These are phyloP conservation scores for Colletotrichum sp. DNA, from an alignment of 2,329 filamentous ascomycete species.

Conservation along the genomic window DNA sequence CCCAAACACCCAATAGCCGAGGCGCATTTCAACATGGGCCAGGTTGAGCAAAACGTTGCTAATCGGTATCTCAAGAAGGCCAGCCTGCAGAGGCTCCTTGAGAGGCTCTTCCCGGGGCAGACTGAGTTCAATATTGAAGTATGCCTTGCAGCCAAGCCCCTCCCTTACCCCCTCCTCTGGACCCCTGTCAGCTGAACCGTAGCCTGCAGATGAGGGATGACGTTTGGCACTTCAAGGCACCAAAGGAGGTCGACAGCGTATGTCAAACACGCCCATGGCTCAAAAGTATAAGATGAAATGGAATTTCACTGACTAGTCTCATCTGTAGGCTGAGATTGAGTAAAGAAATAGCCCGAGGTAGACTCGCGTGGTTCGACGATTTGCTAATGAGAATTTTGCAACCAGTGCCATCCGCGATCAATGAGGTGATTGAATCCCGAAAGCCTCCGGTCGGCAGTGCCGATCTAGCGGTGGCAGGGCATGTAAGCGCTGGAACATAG, in stretches of 20 bases:
- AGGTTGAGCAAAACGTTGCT: slow-evolving; percentile 25
- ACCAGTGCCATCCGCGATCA: background rate
- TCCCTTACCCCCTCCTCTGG: background rate
- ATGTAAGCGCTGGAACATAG: background rate
- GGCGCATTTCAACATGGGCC: background rate
- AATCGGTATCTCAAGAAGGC: slow-evolving; percentile 29
- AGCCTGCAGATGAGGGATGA: slow-evolving; percentile 31
- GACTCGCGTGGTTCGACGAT: background rate
- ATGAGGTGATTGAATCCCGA: background rate
- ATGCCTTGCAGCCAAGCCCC: background rate
- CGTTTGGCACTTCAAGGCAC: slow-evolving; percentile 32
- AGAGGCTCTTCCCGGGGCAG: slow-evolving; percentile 27
- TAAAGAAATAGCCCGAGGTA: background rate
- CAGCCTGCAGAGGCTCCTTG: slow-evolving; percentile 28
- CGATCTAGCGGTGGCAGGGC: background rate
- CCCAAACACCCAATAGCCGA: background rate
- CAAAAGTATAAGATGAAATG: background rate
- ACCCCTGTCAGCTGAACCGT: background rate
- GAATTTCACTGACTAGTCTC: background rate
- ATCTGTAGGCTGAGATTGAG: background rate
- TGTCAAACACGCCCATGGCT: background rate
- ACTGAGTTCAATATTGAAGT: slow-evolving; percentile 32
- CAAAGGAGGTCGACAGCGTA: slow-evolving; percentile 2
- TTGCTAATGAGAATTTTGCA: background rate
- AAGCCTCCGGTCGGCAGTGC: background rate